A percentile compares a stretch with the other conserved stretches of the same genome.
phyloP scores from a whole-genome alignment of 1,139 yeast species.

The Blastobotrys arbuscula region DNA sequence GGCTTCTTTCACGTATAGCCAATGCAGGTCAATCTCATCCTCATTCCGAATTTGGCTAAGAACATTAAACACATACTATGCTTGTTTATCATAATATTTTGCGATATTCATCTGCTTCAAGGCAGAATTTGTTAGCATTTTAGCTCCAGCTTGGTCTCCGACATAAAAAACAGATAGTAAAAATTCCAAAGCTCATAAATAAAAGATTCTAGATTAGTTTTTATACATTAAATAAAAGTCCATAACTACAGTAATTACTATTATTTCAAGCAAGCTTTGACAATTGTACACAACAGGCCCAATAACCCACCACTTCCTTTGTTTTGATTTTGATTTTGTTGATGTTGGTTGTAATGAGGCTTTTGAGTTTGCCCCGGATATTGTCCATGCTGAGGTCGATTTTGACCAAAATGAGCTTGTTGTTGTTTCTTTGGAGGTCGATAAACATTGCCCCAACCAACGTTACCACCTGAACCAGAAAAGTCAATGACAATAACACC shows the following conservation, averaged over 20 bases:
- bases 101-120: too few relatives aligned
- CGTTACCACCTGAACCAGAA: constrained; percentile 37
- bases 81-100: too few relatives aligned
- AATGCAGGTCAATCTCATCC: constrained; percentile 91
- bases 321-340: constrained; percentile 27
- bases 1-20: constrained; percentile 85
- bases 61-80: too few relatives aligned
- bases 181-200: too few relatives aligned
- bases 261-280: constrained; percentile 13
- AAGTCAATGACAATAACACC: constrained; percentile 78
- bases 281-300: constrained; percentile 19
- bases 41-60: neutral
- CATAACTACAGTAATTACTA: neutral
- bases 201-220: too few relatives aligned
- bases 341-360: constrained; percentile 24
- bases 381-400: constrained; percentile 10
- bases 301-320: constrained; percentile 20
- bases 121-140: too few relatives aligned
- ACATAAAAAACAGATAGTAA: neutral
- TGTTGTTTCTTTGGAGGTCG: constrained; percentile 17
- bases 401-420: neutral
- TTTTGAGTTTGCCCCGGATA: constrained; percentile 7
- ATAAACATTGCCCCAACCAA: constrained; percentile 19
- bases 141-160: too few relatives aligned
- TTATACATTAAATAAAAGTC: neutral